A percentile compares a stretch with the other conserved stretches of the same genome.
Conservation (phyloP, 225 moss, liverwort and hornwort genomes). For the Rhytidiadelphus loreus region DNA sequence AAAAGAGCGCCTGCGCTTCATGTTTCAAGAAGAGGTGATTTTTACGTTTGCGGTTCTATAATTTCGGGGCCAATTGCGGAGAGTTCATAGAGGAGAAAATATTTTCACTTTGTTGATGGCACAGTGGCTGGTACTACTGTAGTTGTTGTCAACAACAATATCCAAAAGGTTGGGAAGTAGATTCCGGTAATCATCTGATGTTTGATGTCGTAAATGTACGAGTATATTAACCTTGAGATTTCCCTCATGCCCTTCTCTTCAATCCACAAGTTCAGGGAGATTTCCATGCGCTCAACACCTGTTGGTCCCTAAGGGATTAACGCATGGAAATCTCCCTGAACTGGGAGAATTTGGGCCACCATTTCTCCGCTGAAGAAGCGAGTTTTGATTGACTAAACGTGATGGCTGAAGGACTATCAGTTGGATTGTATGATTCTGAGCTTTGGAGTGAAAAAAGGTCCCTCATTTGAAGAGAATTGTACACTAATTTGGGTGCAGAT, state of each 20-base stretch:
- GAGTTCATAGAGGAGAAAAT: neutral
- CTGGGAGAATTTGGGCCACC: neutral
- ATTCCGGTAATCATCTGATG: neutral
- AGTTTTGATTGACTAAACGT: neutral
- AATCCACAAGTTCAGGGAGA: neutral
- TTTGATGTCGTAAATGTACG: too few species aligned
- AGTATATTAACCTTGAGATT: neutral
- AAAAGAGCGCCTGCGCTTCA: neutral
- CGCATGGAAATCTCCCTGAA: neutral
- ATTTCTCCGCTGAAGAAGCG: neutral
- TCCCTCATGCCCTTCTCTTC: neutral
- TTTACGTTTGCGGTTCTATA: neutral
- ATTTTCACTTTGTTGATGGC: too few species aligned
- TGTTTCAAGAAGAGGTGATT: too few species aligned
- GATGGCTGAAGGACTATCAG: neutral
- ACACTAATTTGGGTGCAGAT: neutral
- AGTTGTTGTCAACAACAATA: neutral
- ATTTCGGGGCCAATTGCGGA: neutral
- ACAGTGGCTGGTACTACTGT: neutral
- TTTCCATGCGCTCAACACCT: too few species aligned
- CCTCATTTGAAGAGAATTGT: neutral
- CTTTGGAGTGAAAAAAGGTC: neutral
- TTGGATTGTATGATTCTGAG: neutral
- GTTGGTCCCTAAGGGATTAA: neutral
- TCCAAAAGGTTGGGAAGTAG: too few species aligned